phyloP scores from a whole-genome alignment of 2,329 filamentous ascomycete genomes.

The Verticillium nonalfalfae region DNA sequence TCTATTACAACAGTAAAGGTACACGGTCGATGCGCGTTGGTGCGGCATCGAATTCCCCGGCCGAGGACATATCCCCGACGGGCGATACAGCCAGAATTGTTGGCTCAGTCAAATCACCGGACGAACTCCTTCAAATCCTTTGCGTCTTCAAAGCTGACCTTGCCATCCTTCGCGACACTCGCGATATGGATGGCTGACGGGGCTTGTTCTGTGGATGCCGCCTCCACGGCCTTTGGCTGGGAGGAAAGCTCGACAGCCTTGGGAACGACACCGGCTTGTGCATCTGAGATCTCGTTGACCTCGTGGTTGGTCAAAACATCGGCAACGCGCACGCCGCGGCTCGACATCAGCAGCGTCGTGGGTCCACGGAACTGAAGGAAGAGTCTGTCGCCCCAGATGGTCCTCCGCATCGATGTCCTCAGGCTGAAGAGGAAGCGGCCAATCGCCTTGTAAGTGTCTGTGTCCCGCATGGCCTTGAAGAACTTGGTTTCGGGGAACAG shows the following conservation, averaged over 20 bases:
- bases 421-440: constrained; percentile 60
- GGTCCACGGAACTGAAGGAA: constrained; percentile 90
- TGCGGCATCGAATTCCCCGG: neutral
- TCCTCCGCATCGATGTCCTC: constrained; percentile 70
- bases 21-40: neutral
- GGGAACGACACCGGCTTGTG: constrained; percentile 64
- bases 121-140: constrained; percentile 53
- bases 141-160: constrained; percentile 58
- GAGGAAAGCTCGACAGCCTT: constrained; percentile 45
- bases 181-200: constrained; percentile 48
- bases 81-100: neutral
- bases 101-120: constrained; percentile 19
- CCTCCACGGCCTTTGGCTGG: constrained; percentile 27
- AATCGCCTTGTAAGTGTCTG: constrained; percentile 65
- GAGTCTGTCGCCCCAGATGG: constrained; percentile 88
- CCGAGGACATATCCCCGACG: neutral
- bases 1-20: neutral
- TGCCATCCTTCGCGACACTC: constrained; percentile 52
- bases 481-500: constrained; percentile 67
- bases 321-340: constrained; percentile 69
- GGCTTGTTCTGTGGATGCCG: constrained; percentile 23
- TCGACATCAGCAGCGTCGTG: constrained; percentile 79
- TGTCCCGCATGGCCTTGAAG: constrained; percentile 64
- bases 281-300: constrained; percentile 84
- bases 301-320: constrained; percentile 74